These are phyloP conservation scores for Yamadazyma taylorii DNA, from an alignment of 1,139 yeast genomes.

Conservation along the genomic window DNA sequence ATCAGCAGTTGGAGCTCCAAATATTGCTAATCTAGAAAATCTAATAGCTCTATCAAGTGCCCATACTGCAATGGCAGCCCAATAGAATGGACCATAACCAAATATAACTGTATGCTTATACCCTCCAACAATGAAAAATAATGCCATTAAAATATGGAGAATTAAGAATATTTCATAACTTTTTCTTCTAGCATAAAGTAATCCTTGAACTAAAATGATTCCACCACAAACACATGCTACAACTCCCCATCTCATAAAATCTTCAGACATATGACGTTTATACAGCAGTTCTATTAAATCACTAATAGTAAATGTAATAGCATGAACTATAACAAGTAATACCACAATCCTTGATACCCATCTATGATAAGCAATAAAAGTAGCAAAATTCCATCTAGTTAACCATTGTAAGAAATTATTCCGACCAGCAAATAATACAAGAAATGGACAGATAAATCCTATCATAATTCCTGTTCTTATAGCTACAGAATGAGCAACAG, in stretches of 20 bases:
- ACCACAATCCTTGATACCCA: slow-evolving; percentile 30
- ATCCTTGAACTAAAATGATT: slow-evolving; percentile 34
- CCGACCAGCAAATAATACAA: slow-evolving; percentile 33
- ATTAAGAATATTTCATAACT: slow-evolving; percentile 42
- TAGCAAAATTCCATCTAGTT: slow-evolving; percentile 32
- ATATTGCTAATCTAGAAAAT: slow-evolving; percentile 26
- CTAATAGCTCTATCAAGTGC: slow-evolving; percentile 38
- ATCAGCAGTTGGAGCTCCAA: slow-evolving; percentile 37
- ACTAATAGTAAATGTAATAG: slow-evolving; percentile 21
- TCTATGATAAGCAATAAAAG: slow-evolving; percentile 30
- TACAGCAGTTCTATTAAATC: slow-evolving; percentile 19
- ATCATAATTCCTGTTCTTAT: slow-evolving; percentile 33
- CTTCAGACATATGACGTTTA: slow-evolving; percentile 24
- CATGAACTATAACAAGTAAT: slow-evolving; percentile 24
- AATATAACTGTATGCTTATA: slow-evolving; percentile 35
- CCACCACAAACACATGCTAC: slow-evolving; percentile 34
- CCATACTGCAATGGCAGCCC: slow-evolving; percentile 43
- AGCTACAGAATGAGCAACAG: slow-evolving; percentile 21
- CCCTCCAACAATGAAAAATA: slow-evolving; percentile 36
- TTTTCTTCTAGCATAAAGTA: slow-evolving; percentile 35
- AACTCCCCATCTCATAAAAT: slow-evolving; percentile 52
- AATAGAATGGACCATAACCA: slow-evolving; percentile 37
- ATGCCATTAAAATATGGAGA: slow-evolving; percentile 39
- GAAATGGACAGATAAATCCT: slow-evolving; percentile 24
- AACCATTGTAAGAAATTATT: slow-evolving; percentile 34